phyloP scores from a whole-genome alignment of 2,329 filamentous ascomycete species.

The Arachnomyces sp. region DNA sequence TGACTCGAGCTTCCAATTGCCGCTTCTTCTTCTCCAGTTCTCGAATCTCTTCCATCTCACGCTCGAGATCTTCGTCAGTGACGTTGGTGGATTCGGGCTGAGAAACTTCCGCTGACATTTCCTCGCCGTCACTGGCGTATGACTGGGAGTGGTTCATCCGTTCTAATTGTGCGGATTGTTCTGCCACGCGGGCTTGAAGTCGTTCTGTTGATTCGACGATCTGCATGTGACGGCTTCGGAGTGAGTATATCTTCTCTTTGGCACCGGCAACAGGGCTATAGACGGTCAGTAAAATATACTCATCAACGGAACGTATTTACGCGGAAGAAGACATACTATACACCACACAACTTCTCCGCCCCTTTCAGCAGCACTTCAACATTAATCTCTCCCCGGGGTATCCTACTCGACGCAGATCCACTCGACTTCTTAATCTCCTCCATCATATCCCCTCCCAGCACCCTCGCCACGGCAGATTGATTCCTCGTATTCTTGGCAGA shows the following conservation, averaged over 20 bases:
- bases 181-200: constrained; percentile 70
- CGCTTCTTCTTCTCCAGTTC: constrained; percentile 57
- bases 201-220: constrained; percentile 66
- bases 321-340: constrained; percentile 54
- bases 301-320: constrained; percentile 1
- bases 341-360: constrained; percentile 80
- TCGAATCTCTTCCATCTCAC: constrained; percentile 47
- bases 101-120: constrained; percentile 29
- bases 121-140: constrained; percentile 48
- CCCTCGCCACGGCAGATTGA: constrained; percentile 77
- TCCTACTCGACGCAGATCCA: constrained; percentile 45
- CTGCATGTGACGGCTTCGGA: constrained; percentile 63
- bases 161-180: constrained; percentile 65
- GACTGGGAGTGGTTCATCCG: constrained; percentile 56
- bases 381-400: constrained; percentile 62
- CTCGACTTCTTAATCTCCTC: constrained; percentile 60
- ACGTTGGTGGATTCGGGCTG: constrained; percentile 20
- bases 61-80: constrained; percentile 36
- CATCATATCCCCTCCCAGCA: constrained; percentile 80
- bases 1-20: constrained; percentile 55
- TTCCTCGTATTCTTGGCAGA: constrained; percentile 53
- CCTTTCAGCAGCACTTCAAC: constrained; percentile 76
- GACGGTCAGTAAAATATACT: constrained; percentile 6
- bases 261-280: constrained; percentile 66
- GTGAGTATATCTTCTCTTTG: constrained; percentile 61